Evolutionary conservation across 768 basidiomycete species (phyloP).

Genomic region (Mycena polygramma): DNA sequence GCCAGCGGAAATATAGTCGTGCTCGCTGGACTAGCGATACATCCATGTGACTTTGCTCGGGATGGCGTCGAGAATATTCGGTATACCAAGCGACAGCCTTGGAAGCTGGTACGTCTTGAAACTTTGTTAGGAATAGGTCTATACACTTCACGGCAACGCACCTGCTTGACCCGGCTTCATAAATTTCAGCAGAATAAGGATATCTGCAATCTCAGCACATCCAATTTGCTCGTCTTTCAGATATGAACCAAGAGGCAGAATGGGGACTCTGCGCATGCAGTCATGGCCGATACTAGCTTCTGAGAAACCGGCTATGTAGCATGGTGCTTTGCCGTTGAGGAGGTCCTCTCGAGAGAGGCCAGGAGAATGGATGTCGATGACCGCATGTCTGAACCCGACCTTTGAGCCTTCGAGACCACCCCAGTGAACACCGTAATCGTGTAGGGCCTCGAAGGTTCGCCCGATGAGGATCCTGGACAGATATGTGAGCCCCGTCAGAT

Average conservation of each 20-base stretch:
- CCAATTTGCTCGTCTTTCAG: not conserved
- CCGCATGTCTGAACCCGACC: not conserved
- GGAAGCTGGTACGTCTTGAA: not conserved
- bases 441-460: conserved; percentile 20
- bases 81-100: conserved; percentile 19
- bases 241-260: conserved; percentile 7
- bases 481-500: no score
- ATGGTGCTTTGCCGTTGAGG: conserved; percentile 8
- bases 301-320: conserved; percentile 27
- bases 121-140: not conserved
- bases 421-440: conserved; percentile 6
- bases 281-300: conserved; percentile 1
- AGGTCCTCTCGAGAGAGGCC: not conserved
- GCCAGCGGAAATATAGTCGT: not conserved
- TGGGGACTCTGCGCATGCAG: conserved; percentile 20
- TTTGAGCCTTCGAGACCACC: not conserved
- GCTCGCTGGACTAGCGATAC: conserved; percentile 19
- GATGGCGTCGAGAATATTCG: conserved; percentile 17
- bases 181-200: not conserved
- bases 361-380: conserved; percentile 12
- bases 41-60: not conserved
- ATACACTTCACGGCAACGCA: not conserved
- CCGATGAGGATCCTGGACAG: conserved; percentile 9
- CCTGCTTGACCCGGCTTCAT: not conserved
- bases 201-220: not conserved